Conservation (phyloP, 2,329 filamentous ascomycete species). For the Didymella arachidicola region DNA sequence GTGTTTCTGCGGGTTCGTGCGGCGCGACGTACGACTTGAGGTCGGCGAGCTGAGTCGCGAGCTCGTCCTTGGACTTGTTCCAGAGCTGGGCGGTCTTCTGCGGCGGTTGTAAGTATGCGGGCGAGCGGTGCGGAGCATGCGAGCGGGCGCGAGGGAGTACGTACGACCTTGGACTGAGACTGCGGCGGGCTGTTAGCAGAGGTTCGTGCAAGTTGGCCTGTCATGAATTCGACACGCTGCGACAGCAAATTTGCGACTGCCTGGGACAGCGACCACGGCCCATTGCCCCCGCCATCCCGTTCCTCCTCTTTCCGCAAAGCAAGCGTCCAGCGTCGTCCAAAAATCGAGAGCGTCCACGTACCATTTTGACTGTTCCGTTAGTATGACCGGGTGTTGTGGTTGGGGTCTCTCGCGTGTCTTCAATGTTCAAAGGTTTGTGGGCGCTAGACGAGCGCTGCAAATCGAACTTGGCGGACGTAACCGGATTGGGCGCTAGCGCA, state of each 20-base stretch:
- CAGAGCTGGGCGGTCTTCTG: slow-evolving; percentile 92
- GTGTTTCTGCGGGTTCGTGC: slow-evolving; percentile 8
- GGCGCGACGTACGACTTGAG: slow-evolving; percentile 48
- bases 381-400: slow-evolving; percentile 47
- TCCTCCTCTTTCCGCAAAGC: slow-evolving; percentile 24
- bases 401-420: slow-evolving; percentile 51
- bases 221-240: slow-evolving; percentile 10
- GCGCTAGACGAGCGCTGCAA: slow-evolving; percentile 27
- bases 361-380: slow-evolving; percentile 51
- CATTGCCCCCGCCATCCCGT: slow-evolving; percentile 17
- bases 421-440: slow-evolving; percentile 28
- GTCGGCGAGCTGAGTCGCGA: slow-evolving; percentile 71
- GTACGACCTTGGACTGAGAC: slow-evolving; percentile 65
- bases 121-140: slow-evolving; percentile 38
- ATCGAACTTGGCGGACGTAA: background rate
- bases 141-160: slow-evolving; percentile 32
- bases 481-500: slow-evolving; percentile 10
- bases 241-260: slow-evolving; percentile 34
- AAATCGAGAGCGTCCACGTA: slow-evolving; percentile 39
- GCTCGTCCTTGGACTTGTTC: slow-evolving; percentile 99
- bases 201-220: slow-evolving; percentile 6
- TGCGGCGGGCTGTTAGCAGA: slow-evolving; percentile 17
- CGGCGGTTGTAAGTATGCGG: slow-evolving; percentile 45
- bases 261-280: slow-evolving; percentile 27
- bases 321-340: slow-evolving; percentile 13